phyloP scores from a whole-genome alignment of 352 stramenopile species.

The Pythium biforme region DNA sequence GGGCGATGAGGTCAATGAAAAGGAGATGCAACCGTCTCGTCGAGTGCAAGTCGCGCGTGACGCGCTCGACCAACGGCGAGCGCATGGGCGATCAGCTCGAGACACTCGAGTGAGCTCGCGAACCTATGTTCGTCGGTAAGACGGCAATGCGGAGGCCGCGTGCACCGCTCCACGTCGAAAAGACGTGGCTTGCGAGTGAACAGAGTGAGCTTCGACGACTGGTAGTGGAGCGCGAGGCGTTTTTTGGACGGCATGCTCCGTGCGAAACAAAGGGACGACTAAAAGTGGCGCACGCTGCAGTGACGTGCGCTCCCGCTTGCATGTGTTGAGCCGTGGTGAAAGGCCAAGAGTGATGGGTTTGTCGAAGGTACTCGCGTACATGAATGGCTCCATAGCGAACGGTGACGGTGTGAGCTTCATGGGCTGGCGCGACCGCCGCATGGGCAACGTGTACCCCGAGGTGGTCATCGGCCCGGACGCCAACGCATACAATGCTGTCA shows the following conservation, averaged over 20 bases:
- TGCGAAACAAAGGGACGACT: conserved; percentile 1
- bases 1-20: background rate
- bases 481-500: conserved; percentile 1
- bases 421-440: conserved; percentile 16
- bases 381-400: background rate
- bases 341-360: background rate
- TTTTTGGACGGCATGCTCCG: background rate
- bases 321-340: conserved; percentile 4
- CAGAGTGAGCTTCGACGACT: background rate
- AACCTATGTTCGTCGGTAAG: conserved; percentile 4
- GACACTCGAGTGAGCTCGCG: conserved; percentile 6
- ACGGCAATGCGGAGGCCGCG: background rate
- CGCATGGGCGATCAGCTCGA: background rate
- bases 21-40: background rate
- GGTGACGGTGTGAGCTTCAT: conserved; percentile 10
- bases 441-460: no score
- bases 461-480: background rate
- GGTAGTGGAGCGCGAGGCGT: background rate
- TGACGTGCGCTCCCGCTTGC: conserved; percentile 7
- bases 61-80: background rate
- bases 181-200: background rate
- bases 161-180: background rate
- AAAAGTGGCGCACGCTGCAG: conserved; percentile 4
- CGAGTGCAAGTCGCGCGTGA: background rate
- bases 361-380: background rate